Conservation (phyloP, 768 basidiomycete species). For the Tricholoma terreum region DNA sequence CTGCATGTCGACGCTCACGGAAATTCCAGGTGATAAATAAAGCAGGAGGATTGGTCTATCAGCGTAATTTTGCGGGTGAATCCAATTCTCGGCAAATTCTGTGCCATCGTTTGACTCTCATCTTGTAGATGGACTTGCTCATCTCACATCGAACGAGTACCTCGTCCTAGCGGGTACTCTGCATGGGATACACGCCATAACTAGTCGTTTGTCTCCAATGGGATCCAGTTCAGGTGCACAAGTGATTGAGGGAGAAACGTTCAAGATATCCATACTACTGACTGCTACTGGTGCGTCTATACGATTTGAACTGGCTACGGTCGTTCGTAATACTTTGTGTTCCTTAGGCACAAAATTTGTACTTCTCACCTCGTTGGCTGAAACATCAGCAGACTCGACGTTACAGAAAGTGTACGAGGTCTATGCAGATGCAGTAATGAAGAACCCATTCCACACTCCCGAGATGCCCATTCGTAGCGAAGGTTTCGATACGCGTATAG, state of each 20-base stretch:
- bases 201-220: constrained; percentile 82
- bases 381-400: constrained; percentile 62
- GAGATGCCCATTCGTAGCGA: constrained; percentile 98
- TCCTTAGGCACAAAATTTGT: constrained; percentile 91
- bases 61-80: constrained; percentile 85
- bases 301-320: not conserved
- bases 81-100: constrained; percentile 2
- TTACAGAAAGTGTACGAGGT: constrained; percentile 89
- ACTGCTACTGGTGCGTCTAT: constrained; percentile 75
- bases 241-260: constrained; percentile 93
- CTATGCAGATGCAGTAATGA: constrained; percentile 96
- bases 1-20: constrained; percentile 1
- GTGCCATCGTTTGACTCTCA: constrained; percentile 2
- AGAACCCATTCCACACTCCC: constrained; percentile 98
- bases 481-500: constrained; percentile 76
- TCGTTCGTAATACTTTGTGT: not conserved
- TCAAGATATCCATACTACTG: constrained; percentile 90
- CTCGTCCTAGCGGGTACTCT: constrained; percentile 94
- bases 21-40: constrained; percentile 85
- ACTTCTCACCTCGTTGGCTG: constrained; percentile 77
- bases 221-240: constrained; percentile 84
- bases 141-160: constrained; percentile 89
- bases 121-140: constrained; percentile 79
- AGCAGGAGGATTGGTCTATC: constrained; percentile 95
- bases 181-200: constrained; percentile 99